Evolutionary conservation across 805 yeast genomes (phyloP), one percentile per base, ranked within the genome.

Genomic region (Candida easanensis): DNA sequence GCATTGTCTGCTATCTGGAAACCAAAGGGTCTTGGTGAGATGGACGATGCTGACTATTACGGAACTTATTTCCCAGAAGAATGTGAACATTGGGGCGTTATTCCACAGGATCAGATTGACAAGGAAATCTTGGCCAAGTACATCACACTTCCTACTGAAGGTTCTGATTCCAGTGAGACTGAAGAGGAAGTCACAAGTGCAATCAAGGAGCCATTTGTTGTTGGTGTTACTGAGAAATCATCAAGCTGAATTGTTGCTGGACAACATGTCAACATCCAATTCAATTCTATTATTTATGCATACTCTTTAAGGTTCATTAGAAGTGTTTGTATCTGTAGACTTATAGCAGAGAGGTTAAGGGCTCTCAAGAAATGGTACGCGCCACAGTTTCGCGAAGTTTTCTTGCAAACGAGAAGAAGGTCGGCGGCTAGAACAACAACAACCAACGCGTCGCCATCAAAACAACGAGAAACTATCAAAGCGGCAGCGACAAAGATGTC

Each of bases 1-100:
- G 48, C 52, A 13, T 22, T 39, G 6, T 38, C 38, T 15, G 35
- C 36, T 4, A 34, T 43, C 26, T 43, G 46, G 46, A 38, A 35
- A n/a, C 42, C 40, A 23, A 43, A 35, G 33, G 48, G 48, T 2
- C 23, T 44, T 10, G 48, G 48, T 4, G 48, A 39, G 41, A 44
- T 39, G 48, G n/a, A n/a, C n/a, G n/a, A n/a, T n/a, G n/a, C n/a
- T n/a, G n/a, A n/a, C n/a, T n/a, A n/a, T n/a, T 44, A 44, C 17
- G 48, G 48, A 6, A 44, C 48, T 5, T 44, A 44, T 25, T 36
- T 31, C 33, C 41, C 40, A 3, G 38, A 44, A 16, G 48, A 44
- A 36, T 44, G 48, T 27, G 39, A 16, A 10, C 33, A 36, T 14
- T 44, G 48, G 48, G 48, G 48, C 2, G 48, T 44, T n/a, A 28